phyloP scores from a whole-genome alignment of 2,329 filamentous ascomycete genomes.

The Aspergillus fumigatiaffinis region DNA sequence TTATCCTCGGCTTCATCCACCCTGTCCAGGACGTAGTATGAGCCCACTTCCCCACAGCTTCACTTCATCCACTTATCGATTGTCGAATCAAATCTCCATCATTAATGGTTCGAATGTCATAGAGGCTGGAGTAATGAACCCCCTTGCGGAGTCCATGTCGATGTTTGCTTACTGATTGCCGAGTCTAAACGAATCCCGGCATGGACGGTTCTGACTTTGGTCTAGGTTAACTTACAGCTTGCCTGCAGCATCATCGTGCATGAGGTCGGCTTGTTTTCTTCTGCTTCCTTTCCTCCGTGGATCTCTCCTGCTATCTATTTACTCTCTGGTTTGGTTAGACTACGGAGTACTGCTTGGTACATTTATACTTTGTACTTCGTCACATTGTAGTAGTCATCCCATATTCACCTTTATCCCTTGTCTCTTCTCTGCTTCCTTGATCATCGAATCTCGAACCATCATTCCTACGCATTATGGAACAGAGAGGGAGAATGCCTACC shows the following conservation, averaged over 20 bases:
- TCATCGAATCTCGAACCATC: background rate
- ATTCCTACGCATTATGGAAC: too few relatives aligned
- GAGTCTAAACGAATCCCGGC: background rate
- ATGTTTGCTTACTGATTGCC: background rate
- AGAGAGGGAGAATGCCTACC: constrained; percentile 18
- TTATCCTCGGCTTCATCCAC: constrained; percentile 3
- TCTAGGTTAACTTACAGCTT: background rate
- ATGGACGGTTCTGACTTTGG: too few relatives aligned
- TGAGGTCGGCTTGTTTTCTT: background rate
- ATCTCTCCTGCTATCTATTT: background rate
- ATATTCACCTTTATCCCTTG: background rate
- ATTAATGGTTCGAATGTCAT: background rate
- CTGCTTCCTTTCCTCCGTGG: background rate
- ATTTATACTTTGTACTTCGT: background rate
- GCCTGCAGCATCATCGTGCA: background rate
- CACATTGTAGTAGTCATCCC: background rate
- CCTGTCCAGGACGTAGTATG: background rate
- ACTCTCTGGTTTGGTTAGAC: background rate
- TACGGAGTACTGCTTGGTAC: background rate
- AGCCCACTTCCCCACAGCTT: background rate
- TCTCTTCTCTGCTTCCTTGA: background rate
- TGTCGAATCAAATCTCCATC: background rate
- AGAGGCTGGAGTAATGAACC: background rate
- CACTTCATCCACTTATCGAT: background rate
- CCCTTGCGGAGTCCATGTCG: background rate